Base-by-base conservation (phyloP, 805 yeast genomes). In the Wickerhamiella lipophila region DNA sequence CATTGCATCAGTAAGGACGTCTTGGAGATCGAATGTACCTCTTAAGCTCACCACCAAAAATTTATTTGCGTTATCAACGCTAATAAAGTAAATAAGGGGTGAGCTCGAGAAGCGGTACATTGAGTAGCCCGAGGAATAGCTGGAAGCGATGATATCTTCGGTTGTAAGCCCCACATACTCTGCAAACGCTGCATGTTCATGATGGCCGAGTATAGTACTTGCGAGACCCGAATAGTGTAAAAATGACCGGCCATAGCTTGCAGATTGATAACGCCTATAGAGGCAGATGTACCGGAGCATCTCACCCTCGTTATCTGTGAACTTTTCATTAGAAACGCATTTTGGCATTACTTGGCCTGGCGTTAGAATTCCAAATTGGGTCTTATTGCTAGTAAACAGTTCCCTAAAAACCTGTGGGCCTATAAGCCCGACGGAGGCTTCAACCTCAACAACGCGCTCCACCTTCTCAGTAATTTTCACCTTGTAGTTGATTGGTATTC, bases 161-260 rank as follows among this genome's bases (percentile, higher is more conserved):
- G 60, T 50, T 3, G 56, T 53, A 13, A 63, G 49, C 3, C 63
- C 55, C 8, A 64, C 54, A 46, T 63, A 66, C 30, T 52, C 53
- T 3, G 65, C 61, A 49, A 63, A 63, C 1, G 64, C 61, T 40
- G 59, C 59, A 42, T 62, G 65, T 51, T 61, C 64, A 32, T 60
- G 62, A 32, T 59, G 62, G 7, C 56, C 52, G 27, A 52, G 55
- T 18, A 54, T 53, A 15, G 50, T 49, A 16, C 42, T 50, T 46
- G 21, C 61, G 56, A 38, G 60, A 51, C 9, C 66, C 64, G 13
- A 62, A 50, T 13, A 63, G 50, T 15, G 52, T 59, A 63, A 56
- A 45, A 63, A 63, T 6, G 65, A 58, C 45, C 58, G 62, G 11
- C 67, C 67, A 44, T 63, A 63, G 6, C 66, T 60, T 2, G 66